A percentile compares a stretch with the other conserved stretches of the same genome.
Evolutionary conservation across 768 basidiomycete genomes (phyloP).

Genomic region (Trametes sanguinea): DNA sequence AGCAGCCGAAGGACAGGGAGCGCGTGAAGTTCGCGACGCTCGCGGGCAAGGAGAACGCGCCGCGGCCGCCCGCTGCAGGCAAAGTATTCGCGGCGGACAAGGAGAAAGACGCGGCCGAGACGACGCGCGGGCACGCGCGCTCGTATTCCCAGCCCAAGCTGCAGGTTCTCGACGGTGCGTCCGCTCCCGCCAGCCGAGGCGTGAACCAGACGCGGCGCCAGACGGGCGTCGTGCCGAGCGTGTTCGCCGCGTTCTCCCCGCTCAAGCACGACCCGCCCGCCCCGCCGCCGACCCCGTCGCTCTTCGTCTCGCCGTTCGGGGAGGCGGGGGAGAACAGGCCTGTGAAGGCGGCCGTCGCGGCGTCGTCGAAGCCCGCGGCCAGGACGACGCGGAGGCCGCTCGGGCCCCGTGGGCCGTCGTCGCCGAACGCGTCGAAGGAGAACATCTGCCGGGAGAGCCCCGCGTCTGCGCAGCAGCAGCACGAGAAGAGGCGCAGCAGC

Average conservation of each 20-base stretch:
- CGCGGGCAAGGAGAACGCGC: conserved; percentile 18
- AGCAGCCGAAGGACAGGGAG: background rate
- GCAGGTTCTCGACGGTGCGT: conserved; percentile 20
- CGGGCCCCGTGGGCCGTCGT: conserved; percentile 29
- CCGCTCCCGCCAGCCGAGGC: background rate
- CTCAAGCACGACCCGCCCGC: conserved; percentile 24
- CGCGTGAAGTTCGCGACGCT: conserved; percentile 6
- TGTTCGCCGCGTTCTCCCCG: conserved; percentile 28
- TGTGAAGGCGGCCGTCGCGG: background rate
- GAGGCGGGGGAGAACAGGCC: conserved; percentile 23
- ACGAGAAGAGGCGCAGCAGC: conserved; percentile 24
- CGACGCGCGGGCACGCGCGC: conserved; percentile 23
- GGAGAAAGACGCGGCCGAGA: background rate
- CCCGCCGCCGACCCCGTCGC: background rate
- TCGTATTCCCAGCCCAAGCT: conserved; percentile 42
- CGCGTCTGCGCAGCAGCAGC: conserved; percentile 26
- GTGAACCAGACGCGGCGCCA: conserved; percentile 17
- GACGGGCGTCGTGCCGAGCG: conserved; percentile 8
- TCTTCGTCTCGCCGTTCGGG: background rate
- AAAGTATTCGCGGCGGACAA: background rate
- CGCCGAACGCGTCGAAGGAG: conserved; percentile 15
- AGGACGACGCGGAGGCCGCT: conserved; percentile 29
- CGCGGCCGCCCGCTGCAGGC: background rate
- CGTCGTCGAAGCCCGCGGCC: background rate
- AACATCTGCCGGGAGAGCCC: conserved; percentile 29